phyloP scores from a whole-genome alignment of 192 early-diverging fungal genomes.

The Linnemannia zychae region DNA sequence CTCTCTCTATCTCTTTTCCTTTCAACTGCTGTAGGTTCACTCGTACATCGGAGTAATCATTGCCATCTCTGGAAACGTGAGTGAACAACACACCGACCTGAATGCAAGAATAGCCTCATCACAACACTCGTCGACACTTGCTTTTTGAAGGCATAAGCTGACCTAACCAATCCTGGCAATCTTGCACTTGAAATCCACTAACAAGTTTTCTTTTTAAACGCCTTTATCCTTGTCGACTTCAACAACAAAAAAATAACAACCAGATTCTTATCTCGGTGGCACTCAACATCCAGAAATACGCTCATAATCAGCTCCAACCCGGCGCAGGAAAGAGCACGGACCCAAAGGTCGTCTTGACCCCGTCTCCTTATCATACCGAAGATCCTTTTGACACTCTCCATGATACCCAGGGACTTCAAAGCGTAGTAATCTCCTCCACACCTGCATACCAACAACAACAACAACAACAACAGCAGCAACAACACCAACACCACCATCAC shows the following conservation, averaged over 20 bases:
- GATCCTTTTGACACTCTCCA: background rate
- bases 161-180: background rate
- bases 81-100: conserved; percentile 8
- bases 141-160: background rate
- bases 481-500: too few relatives aligned
- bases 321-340: background rate
- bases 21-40: conserved; percentile 45
- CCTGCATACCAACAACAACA: background rate
- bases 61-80: conserved; percentile 74
- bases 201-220: too few relatives aligned
- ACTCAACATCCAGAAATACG: conserved; percentile 80
- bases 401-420: conserved; percentile 11
- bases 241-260: too few relatives aligned
- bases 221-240: too few relatives aligned
- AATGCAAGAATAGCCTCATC: background rate
- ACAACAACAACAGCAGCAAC: background rate
- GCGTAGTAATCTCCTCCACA: background rate
- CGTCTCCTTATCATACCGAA: background rate
- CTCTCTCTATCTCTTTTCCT: background rate
- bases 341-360: conserved; percentile 7
- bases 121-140: background rate
- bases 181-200: background rate
- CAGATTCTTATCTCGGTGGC: conserved; percentile 78
- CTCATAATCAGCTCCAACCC: conserved; percentile 61
- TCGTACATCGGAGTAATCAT: conserved; percentile 75